Evolutionary conservation across 2,329 filamentous ascomycete genomes (phyloP).

Genomic region (Aspergillus pseudonomiae): DNA sequence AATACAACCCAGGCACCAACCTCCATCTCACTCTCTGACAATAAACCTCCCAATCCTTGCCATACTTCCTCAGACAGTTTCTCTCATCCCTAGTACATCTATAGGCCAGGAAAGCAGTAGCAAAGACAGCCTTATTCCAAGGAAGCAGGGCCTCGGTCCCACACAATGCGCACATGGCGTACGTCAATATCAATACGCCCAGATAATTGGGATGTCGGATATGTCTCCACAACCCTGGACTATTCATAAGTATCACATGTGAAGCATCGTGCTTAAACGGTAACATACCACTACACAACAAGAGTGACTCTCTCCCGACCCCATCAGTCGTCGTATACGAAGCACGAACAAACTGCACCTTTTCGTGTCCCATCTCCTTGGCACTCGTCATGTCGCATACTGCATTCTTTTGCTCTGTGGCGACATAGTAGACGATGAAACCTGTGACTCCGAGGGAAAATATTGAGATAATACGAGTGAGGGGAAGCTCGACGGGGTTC

Average conservation of each 20-base stretch:
- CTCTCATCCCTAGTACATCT: background rate
- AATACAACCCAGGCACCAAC: background rate
- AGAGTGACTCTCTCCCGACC: background rate
- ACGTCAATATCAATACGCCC: background rate
- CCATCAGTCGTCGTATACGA: background rate
- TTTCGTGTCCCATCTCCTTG: background rate
- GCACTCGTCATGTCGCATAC: background rate
- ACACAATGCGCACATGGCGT: background rate
- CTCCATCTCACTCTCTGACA: background rate
- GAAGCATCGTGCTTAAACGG: background rate
- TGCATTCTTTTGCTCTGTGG: background rate
- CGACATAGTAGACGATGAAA: background rate
- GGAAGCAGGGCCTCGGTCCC: background rate
- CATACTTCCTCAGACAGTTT: background rate
- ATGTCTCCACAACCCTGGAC: background rate
- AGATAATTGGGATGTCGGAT: background rate
- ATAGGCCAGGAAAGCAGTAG: background rate
- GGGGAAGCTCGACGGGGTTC: background rate
- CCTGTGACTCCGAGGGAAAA: background rate
- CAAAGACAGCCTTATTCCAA: background rate
- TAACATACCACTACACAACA: background rate
- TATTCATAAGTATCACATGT: background rate
- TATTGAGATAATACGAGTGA: background rate
- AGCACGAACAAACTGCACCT: background rate
- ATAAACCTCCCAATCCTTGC: background rate